These are phyloP conservation scores for Erucastrum elatum DNA, from an alignment of 345 rosid genomes.

Conservation along the genomic window DNA sequence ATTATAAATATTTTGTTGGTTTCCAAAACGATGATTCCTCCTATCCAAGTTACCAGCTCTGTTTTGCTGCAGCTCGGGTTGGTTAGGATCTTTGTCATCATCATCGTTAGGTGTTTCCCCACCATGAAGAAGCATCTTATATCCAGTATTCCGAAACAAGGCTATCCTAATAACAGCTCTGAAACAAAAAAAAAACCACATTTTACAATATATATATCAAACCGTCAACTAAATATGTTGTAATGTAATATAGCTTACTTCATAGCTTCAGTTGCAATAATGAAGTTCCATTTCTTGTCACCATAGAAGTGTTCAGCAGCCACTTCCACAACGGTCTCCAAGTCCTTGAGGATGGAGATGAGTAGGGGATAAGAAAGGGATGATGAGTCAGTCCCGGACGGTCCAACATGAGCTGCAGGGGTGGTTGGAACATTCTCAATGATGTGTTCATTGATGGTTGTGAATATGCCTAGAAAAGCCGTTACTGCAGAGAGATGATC, in stretches of 20 bases:
- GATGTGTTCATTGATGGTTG: constrained; percentile 83
- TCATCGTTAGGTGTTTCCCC: constrained; percentile 66
- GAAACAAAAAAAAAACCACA: not conserved
- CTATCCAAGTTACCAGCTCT: constrained; percentile 33
- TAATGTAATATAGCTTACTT: constrained; percentile 48
- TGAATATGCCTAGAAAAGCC: constrained; percentile 76
- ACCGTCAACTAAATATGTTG: not conserved
- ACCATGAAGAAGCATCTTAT: constrained; percentile 92
- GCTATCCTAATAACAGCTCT: constrained; percentile 77
- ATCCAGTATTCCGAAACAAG: constrained; percentile 68
- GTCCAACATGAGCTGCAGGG: constrained; percentile 41
- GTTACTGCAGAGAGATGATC: constrained; percentile 59
- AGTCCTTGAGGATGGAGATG: constrained; percentile 76
- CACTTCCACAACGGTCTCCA: constrained; percentile 90
- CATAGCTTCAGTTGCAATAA: constrained; percentile 74
- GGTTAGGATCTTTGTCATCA: constrained; percentile 43
- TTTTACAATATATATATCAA: no score
- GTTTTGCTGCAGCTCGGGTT: constrained; percentile 45
- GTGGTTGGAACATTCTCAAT: constrained; percentile 59
- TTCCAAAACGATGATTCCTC: constrained; percentile 24
- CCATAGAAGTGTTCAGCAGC: constrained; percentile 82
- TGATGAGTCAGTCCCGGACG: constrained; percentile 38
- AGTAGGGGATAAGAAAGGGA: constrained; percentile 70
- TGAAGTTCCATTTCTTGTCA: constrained; percentile 82
- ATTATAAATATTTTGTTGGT: constrained; percentile 26